Base-by-base conservation (phyloP, 352 stramenopile species). In the Saprolegnia diclina region DNA sequence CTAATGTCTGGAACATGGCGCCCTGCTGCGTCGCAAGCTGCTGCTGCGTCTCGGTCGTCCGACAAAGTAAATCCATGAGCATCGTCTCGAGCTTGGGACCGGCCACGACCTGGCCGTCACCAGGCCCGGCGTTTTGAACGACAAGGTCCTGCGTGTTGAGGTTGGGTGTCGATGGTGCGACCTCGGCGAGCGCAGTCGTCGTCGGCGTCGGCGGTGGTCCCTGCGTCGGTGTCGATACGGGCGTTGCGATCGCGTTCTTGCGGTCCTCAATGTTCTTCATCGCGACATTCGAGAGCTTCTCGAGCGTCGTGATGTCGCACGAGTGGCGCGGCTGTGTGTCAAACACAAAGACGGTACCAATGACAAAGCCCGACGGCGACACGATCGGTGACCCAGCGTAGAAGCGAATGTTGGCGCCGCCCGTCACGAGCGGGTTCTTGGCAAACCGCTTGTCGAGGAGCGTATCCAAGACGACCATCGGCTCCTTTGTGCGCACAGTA, bases 231-330 rank as follows among this genome's bases (percentile, higher is more conserved):
- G 46, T 81, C 76, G 11, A 75, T 42, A 91, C 65, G 24, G 84
- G 86, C 13, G 82, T 77, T 4, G 78, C 77, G n/a, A 91, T 75
- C 9, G 84, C 63, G 67, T 92, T 92, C 79, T 94, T 94, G n/a
- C 86, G 86, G 76, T 94, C 86, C 65, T 94, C 86, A 37, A 94
- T 67, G 72, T 94, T 94, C 72, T 94, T 94, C 86, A 94, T 94
- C 38, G 86, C 86, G 26, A 94, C 86, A 64, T 94, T 94, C 54
- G 84, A 92, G n/a, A 94, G 76, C 73, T 94, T 94, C 66, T 94
- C 86, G 1, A 94, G 71, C 40, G 86, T 94, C 55, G 86, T 83
- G 53, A 94, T 91, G 73, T 94, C 86, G 71, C 86, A 94, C 68
- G 86, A 87, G 61, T 85, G 91, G 21, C 87, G 83, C 40, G 87